These are phyloP conservation scores for Petunia axillaris DNA, from an alignment of 257 asterid species.

Conservation along the genomic window DNA sequence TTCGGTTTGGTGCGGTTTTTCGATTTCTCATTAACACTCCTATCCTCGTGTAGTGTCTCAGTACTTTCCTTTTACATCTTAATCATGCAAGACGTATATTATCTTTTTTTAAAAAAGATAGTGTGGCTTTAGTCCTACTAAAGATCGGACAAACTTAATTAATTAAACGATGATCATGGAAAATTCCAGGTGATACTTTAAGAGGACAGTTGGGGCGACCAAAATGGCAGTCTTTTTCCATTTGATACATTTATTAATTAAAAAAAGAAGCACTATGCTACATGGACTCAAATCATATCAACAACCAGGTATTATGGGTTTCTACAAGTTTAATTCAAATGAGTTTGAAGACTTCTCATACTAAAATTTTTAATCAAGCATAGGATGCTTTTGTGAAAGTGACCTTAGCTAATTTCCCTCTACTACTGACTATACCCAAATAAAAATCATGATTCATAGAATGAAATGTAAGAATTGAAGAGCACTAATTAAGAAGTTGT, in stretches of 20 bases:
- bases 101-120: neutral
- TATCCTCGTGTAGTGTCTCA: neutral
- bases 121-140: neutral
- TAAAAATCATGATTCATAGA: neutral
- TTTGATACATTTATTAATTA: neutral
- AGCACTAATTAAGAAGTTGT: neutral
- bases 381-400: slow-evolving; percentile 14
- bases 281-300: neutral
- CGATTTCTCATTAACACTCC: too few relatives aligned
- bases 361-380: neutral
- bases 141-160: neutral
- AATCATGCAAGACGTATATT: neutral
- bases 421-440: neutral
- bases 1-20: too few relatives aligned
- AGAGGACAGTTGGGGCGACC: neutral
- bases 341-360: neutral
- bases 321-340: neutral
- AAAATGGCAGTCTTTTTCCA: neutral
- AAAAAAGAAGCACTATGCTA: neutral
- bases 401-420: slow-evolving; percentile 4
- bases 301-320: neutral
- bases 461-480: neutral
- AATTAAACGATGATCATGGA: too few relatives aligned
- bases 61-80: neutral
- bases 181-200: neutral